phyloP scores from a whole-genome alignment of 495 filamentous ascomycete genomes.

The Lentithecium fluviatile region DNA sequence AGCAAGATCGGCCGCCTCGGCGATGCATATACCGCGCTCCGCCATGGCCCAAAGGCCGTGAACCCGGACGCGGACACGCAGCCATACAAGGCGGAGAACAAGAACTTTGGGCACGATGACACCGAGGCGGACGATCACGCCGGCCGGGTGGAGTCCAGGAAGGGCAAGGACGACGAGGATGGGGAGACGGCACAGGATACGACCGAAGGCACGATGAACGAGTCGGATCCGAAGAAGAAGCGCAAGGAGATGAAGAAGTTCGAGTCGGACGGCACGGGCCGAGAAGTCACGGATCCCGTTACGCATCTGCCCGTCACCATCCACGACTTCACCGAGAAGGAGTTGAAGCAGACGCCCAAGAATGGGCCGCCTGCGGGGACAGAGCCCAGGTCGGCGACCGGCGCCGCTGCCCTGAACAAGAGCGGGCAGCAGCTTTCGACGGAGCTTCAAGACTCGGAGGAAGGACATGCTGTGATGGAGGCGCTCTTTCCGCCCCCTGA shows the following conservation, averaged over 20 bases:
- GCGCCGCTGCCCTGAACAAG: conserved; percentile 50
- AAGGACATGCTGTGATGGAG: conserved; percentile 51
- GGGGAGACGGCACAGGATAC: conserved; percentile 55
- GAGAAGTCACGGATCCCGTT: conserved; percentile 70
- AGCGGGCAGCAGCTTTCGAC: conserved; percentile 46
- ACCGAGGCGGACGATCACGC: conserved; percentile 40
- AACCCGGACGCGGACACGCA: conserved; percentile 24
- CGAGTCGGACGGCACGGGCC: conserved; percentile 49
- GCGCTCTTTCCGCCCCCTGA: conserved; percentile 64
- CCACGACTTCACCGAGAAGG: conserved; percentile 62
- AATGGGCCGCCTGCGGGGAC: conserved; percentile 52
- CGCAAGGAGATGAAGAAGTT: conserved; percentile 56
- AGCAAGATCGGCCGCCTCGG: conserved; percentile 24
- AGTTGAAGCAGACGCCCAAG: conserved; percentile 55
- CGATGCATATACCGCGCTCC: conserved; percentile 23
- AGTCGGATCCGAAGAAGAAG: conserved; percentile 55
- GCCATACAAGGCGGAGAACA: conserved; percentile 36
- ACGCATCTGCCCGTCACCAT: conserved; percentile 65
- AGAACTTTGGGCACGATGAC: conserved; percentile 31
- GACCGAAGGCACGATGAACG: conserved; percentile 49
- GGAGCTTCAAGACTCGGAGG: conserved; percentile 52
- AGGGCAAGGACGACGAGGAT: conserved; percentile 37
- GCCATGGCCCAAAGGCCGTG: conserved; percentile 36
- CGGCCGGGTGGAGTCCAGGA: conserved; percentile 38
- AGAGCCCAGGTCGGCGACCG: conserved; percentile 47